These are phyloP conservation scores for Reutealis trisperma DNA, from an alignment of 345 rosid genomes.

Conservation along the genomic window DNA sequence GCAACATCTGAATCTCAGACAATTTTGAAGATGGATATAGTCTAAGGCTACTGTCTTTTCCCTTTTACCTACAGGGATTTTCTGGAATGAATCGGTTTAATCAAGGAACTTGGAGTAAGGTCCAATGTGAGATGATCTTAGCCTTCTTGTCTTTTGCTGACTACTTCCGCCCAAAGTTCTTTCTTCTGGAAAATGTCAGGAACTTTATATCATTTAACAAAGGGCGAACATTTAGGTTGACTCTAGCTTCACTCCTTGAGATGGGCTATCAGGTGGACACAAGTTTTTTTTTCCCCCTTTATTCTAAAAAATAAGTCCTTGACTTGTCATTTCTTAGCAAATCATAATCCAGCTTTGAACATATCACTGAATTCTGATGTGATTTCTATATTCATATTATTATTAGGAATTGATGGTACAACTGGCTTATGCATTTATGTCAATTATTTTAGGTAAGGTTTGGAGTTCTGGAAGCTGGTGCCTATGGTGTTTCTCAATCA, in stretches of 20 bases:
- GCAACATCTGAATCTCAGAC: too few relatives aligned
- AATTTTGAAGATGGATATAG: neutral
- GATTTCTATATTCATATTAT: neutral
- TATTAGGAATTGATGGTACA: too few relatives aligned
- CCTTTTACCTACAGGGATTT: conserved; percentile 57
- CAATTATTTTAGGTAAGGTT: conserved; percentile 65
- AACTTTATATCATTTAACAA: conserved; percentile 78
- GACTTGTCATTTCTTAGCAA: too few relatives aligned
- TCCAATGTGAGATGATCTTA: conserved; percentile 68
- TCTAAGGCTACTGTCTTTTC: too few relatives aligned
- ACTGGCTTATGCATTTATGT: neutral
- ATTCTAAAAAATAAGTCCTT: too few relatives aligned
- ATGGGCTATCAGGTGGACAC: conserved; percentile 55
- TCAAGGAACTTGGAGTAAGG: conserved; percentile 74
- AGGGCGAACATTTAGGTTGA: conserved; percentile 78
- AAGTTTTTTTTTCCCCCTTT: too few relatives aligned
- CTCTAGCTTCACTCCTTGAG: conserved; percentile 68
- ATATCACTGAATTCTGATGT: too few relatives aligned
- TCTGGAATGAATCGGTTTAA: conserved; percentile 85
- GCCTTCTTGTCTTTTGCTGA: conserved; percentile 71
- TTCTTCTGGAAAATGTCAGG: conserved; percentile 88
- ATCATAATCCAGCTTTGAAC: too few relatives aligned
- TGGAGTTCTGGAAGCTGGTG: conserved; percentile 95
- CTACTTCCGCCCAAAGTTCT: conserved; percentile 82
- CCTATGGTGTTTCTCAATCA: conserved; percentile 86